These are phyloP conservation scores for Phyllachora maydis DNA, from an alignment of 2,329 filamentous ascomycete genomes.

Conservation along the genomic window DNA sequence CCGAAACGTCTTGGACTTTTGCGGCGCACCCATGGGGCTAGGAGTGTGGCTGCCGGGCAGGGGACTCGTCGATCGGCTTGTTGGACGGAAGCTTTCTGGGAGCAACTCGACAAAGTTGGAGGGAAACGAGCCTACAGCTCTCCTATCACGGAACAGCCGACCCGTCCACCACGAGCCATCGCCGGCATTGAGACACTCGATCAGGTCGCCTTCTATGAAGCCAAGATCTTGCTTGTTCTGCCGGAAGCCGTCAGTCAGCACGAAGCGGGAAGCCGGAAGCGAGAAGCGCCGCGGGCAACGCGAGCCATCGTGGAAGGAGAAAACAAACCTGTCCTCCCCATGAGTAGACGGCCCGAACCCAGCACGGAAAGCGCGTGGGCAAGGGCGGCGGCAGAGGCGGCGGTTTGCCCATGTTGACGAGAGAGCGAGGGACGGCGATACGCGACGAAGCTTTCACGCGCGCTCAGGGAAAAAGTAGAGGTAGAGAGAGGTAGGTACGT, in stretches of 20 bases:
- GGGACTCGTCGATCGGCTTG: conserved; percentile 37
- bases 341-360: conserved; percentile 79
- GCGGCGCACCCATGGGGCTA: conserved; percentile 29
- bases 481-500: no score
- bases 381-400: conserved; percentile 40
- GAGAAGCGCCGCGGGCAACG: neutral
- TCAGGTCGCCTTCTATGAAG: conserved; percentile 92
- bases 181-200: conserved; percentile 93
- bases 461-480: no score
- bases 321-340: conserved; percentile 66
- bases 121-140: conserved; percentile 82
- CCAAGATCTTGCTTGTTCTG: conserved; percentile 82
- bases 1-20: conserved; percentile 42
- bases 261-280: neutral
- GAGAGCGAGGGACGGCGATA: no score
- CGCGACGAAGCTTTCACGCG: no score
- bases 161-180: conserved; percentile 99
- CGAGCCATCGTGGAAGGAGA: no score
- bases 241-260: conserved; percentile 8
- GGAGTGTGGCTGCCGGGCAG: conserved; percentile 34
- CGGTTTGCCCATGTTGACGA: no score
- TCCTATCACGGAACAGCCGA: conserved; percentile 68
- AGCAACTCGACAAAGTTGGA: conserved; percentile 94
- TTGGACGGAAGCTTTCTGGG: conserved; percentile 66
- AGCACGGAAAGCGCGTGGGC: conserved; percentile 70